Base-by-base conservation (phyloP, 306 rosid species). In the Lablab purpureus region DNA sequence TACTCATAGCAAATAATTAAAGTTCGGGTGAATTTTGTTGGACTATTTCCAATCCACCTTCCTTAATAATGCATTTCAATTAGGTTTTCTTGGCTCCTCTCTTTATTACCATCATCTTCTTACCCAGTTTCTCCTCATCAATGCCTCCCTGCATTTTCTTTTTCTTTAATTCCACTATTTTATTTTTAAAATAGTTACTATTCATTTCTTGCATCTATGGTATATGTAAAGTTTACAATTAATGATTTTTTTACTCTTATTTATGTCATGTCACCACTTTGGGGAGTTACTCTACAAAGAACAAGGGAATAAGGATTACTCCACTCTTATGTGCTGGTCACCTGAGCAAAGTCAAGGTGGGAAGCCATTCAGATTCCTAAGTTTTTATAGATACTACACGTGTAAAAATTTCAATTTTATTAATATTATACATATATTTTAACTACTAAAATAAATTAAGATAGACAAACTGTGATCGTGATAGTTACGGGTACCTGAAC, bases 1-100 rank as follows among this genome's bases (percentile, higher is more conserved):
- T 50, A 59, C 52, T 75, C 75, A 46, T 47, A 43, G 27, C 56
- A 59, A 82, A 59, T 67, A 4, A 64, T 81, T 67, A 52, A 81
- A 74, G 79, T 25, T 45, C 10, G 58, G 15, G 59, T 11, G 47
- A 40, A 67, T 56, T 78, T 54, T 67, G 23, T 45, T 55, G 49
- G 15, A 25, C 60, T 69, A 27, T 43, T 68, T 18, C 19, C 50
- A 55, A 27, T 43, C 62, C 17, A 28, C 32, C 71, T 37, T 40
- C 27, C 5, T 40, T 49, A 37, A 51, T 37, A 36, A 60, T 49
- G 8, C 43, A 22, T 34, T 37, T 22, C 2, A 64, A 64, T 18
- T 34, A 14, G 23, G 30, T 78, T 70, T 27, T 58, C 76, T 40
- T 19, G n/a, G n/a, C 8, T 45, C 52, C 46, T 56, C 60, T 79